phyloP scores from a whole-genome alignment of 2,329 filamentous ascomycete genomes.

The Xylariomycetidae sp. region DNA sequence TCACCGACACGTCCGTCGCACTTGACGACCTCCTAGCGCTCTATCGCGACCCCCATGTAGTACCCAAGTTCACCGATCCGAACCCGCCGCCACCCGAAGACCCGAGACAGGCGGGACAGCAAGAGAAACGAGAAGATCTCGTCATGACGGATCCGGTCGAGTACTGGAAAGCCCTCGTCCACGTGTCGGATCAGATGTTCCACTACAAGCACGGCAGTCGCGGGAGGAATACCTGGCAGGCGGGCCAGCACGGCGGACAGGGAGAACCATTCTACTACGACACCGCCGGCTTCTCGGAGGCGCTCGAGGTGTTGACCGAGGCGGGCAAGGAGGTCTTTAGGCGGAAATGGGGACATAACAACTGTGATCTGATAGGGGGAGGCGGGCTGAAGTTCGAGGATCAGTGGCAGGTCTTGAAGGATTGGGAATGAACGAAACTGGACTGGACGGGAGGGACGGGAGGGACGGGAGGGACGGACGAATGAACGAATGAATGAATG shows the following conservation, averaged over 20 bases:
- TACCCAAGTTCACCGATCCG: constrained; percentile 32
- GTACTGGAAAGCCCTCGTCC: constrained; percentile 23
- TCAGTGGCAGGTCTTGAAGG: constrained; percentile 41
- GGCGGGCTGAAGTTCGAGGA: constrained; percentile 35
- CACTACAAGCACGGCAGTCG: constrained; percentile 36
- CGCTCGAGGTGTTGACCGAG: constrained; percentile 30
- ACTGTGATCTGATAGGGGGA: constrained; percentile 35
- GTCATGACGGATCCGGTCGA: constrained; percentile 21
- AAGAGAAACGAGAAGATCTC: constrained; percentile 8
- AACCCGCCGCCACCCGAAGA: constrained; percentile 29
- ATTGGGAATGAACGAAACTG: constrained; percentile 29
- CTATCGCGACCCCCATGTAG: constrained; percentile 36
- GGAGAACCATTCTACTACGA: constrained; percentile 40
- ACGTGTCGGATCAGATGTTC: constrained; percentile 32
- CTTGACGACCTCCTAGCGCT: constrained; percentile 42
- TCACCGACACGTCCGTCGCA: constrained; percentile 40
- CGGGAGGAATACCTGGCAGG: constrained; percentile 39
- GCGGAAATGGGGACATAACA: constrained; percentile 42
- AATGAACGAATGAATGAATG: too few species aligned
- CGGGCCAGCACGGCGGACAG: constrained; percentile 33
- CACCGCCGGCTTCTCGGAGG: constrained; percentile 28
- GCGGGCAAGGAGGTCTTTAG: constrained; percentile 28
- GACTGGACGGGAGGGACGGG: too few species aligned
- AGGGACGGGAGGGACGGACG: too few species aligned
- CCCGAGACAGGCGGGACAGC: constrained; percentile 9